Base-by-base conservation (phyloP, 2,329 filamentous ascomycete species). In the Aphanocladium album region DNA sequence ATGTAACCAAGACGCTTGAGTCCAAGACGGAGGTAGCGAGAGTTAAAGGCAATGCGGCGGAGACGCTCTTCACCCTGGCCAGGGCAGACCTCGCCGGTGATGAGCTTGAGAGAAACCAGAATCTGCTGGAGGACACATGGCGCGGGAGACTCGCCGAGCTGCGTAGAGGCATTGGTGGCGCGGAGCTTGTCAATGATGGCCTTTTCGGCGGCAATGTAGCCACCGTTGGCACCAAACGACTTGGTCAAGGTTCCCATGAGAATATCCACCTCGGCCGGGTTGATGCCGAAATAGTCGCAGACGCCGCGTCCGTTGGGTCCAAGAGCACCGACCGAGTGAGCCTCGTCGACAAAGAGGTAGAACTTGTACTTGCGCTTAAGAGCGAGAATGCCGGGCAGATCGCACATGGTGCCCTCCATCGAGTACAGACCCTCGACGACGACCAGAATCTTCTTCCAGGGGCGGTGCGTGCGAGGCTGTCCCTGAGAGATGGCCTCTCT, bases 391-490 rank as follows among this genome's bases (percentile, higher is more conserved):
- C 91, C 91, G 1, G 95, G 95, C n/a, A 99, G 84, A 73, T 99
- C 95, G 76, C 91, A 95, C 90, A 99, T 96, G 66, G 93, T 97
- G 53, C 95, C 95, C 78, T 99, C 95, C 95, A 99, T 99, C 1
- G 93, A 98, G 81, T 99, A 99, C 21, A 99, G 83, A 67, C 95
- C 95, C 74, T 99, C 95, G 41, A 99, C 91, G 41, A 93, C 93
- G 49, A 99, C 90, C 56, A 99, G 76, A 63, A 99, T 98, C 85
- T 98, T 99, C 83, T 96, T 97, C 95, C 95, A 99, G 1, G 95
- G 95, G 33, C 95, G 89, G 75, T 99, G 95, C n/a, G 93, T 99
- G 66, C 95, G 89, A 57, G 95, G 95, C 73, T 99, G 95, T 49
- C 95, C 95, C 76, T 98, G 93, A 16, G 93, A 93, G 71, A 99